Percentiles rank a stretch among this genome's conserved stretches.
These are phyloP conservation scores for Articulospora tetracladia DNA, from an alignment of 495 filamentous ascomycete species.

Conservation along the genomic window DNA sequence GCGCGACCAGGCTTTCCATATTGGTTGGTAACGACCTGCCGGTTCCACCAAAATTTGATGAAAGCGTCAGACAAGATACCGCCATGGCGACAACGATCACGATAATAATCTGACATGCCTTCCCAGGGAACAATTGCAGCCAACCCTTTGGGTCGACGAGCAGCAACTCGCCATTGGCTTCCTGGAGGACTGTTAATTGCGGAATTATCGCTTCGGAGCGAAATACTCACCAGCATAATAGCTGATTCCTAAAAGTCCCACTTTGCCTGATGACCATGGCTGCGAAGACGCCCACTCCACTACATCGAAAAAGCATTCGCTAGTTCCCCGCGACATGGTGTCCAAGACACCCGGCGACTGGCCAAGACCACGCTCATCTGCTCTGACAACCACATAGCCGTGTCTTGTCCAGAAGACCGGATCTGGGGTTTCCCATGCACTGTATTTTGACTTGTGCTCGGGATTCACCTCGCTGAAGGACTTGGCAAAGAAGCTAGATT, in stretches of 20 bases:
- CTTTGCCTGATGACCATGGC: slow-evolving; percentile 41
- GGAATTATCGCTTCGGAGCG: neutral
- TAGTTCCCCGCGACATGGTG: slow-evolving; percentile 33
- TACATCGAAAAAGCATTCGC: slow-evolving; percentile 42
- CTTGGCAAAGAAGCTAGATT: slow-evolving; percentile 34
- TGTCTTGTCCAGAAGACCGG: slow-evolving; percentile 35
- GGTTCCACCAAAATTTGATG: slow-evolving; percentile 63
- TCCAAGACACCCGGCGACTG: slow-evolving; percentile 35
- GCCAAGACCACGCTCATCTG: slow-evolving; percentile 37
- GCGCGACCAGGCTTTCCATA: slow-evolving; percentile 47
- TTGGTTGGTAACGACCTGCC: slow-evolving; percentile 60
- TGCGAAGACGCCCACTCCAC: slow-evolving; percentile 38
- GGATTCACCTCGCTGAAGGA: slow-evolving; percentile 45
- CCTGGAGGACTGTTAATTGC: slow-evolving; percentile 22
- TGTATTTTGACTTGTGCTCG: slow-evolving; percentile 30
- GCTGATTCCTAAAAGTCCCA: slow-evolving; percentile 43
- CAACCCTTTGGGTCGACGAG: slow-evolving; percentile 35
- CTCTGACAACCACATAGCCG: slow-evolving; percentile 42
- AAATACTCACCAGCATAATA: slow-evolving; percentile 29
- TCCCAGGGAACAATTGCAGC: slow-evolving; percentile 46
- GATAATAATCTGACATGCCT: slow-evolving; percentile 40
- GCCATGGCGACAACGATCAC: slow-evolving; percentile 45
- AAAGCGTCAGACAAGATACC: slow-evolving; percentile 62
- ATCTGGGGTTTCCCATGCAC: slow-evolving; percentile 41
- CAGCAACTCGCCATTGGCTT: slow-evolving; percentile 38